Evolutionary conservation across 177 flowering plant genomes (phyloP).

Genomic region (Vitis hybrid): DNA sequence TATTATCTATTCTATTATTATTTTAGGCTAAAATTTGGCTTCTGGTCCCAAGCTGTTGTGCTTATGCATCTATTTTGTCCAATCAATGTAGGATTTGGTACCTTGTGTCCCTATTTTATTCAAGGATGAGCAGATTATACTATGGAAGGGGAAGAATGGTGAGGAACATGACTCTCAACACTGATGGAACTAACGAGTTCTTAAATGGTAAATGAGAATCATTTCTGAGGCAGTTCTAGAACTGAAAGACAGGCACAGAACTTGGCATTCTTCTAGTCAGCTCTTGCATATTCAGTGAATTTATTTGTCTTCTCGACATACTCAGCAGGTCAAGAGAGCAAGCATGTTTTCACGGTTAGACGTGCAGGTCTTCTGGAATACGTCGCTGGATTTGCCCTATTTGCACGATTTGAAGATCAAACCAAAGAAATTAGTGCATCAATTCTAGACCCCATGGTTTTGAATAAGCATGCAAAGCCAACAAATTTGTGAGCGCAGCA

Average conservation of each 20-base stretch:
- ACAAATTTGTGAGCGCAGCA: no score
- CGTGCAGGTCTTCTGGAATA: not conserved
- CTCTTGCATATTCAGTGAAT: not conserved
- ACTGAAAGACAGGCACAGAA: not conserved
- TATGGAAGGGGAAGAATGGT: conserved; percentile 72
- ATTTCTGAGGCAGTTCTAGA: not conserved
- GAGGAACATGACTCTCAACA: conserved; percentile 12
- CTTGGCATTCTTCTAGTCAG: not conserved
- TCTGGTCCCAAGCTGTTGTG: not conserved
- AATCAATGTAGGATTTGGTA: conserved; percentile 74
- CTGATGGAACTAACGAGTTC: not conserved
- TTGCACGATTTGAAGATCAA: no score
- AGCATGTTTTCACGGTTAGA: not conserved
- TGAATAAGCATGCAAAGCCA: no score
- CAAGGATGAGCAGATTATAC: conserved; percentile 80
- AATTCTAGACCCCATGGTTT: no score
- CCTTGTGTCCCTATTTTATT: conserved; percentile 85
- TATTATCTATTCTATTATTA: not conserved
- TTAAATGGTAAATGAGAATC: not conserved
- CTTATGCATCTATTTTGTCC: not conserved
- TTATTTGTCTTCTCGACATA: not conserved
- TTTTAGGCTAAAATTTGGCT: not conserved
- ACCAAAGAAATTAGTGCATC: no score
- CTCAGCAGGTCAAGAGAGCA: no score
- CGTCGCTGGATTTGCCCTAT: not conserved